Evolutionary conservation across 2,329 filamentous ascomycete species (phyloP).

Genomic region (Myriangium duriaei): DNA sequence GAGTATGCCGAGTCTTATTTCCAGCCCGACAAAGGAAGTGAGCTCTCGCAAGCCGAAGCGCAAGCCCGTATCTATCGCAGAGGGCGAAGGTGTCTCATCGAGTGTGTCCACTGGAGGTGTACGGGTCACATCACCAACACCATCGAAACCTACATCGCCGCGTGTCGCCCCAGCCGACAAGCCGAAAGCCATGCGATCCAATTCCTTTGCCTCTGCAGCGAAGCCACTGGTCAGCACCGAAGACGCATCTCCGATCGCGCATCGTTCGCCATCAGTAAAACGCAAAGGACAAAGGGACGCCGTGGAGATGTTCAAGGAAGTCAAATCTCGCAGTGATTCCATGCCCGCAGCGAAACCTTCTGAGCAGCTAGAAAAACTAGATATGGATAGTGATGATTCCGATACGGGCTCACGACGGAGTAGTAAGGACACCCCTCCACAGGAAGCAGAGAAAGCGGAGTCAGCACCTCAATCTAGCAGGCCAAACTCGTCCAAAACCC

Average conservation of each 20-base stretch:
- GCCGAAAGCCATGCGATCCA: slow-evolving; percentile 46
- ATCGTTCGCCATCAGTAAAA: slow-evolving; percentile 31
- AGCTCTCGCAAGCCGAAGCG: slow-evolving; percentile 10
- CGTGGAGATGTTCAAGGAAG: slow-evolving; percentile 26
- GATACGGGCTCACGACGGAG: neutral
- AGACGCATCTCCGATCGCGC: slow-evolving; percentile 48
- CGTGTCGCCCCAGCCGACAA: slow-evolving; percentile 23
- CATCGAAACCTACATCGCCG: slow-evolving; percentile 9
- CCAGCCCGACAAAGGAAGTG: slow-evolving; percentile 8
- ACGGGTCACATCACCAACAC: neutral
- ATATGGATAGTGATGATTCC: neutral
- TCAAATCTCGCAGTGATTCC: slow-evolving; percentile 9
- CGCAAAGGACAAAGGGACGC: slow-evolving; percentile 47
- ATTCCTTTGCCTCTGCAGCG: slow-evolving; percentile 50
- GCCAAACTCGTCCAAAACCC: neutral
- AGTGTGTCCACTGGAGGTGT: slow-evolving; percentile 11
- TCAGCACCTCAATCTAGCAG: neutral
- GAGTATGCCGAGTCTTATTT: slow-evolving; percentile 15
- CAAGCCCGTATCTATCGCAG: slow-evolving; percentile 16
- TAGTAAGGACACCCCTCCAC: neutral
- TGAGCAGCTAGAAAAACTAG: neutral
- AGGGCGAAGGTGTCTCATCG: slow-evolving; percentile 14
- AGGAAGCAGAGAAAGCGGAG: neutral
- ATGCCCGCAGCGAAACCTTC: neutral
- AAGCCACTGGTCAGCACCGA: slow-evolving; percentile 57